Conservation (phyloP, 768 basidiomycete species). For the Hortiboletus campestris region DNA sequence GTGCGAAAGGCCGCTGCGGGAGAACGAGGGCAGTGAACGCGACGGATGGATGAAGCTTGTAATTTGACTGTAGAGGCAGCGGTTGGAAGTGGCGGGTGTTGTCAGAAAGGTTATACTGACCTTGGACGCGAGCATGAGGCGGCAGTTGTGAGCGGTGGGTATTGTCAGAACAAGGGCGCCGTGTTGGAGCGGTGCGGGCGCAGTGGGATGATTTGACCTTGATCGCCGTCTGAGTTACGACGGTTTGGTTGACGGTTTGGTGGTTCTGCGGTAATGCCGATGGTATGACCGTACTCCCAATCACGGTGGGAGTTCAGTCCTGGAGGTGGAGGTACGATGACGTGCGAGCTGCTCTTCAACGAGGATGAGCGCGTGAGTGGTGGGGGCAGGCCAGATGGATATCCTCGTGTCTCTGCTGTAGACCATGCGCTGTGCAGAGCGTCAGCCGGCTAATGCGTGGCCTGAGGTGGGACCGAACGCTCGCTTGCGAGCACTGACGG, state of each 20-base stretch:
- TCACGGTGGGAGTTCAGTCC: conserved; percentile 21
- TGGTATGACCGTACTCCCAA: conserved; percentile 33
- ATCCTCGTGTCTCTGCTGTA: conserved; percentile 24
- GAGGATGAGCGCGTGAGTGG: conserved; percentile 29
- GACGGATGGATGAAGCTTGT: no score
- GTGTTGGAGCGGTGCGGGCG: conserved; percentile 30
- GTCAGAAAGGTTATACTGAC: no score
- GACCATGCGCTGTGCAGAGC: conserved; percentile 22
- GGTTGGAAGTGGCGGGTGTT: no score
- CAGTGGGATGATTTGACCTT: conserved; percentile 28
- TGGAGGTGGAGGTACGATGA: conserved; percentile 29
- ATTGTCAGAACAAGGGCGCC: no score
- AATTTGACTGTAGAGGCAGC: no score
- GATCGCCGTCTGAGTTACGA: conserved; percentile 40
- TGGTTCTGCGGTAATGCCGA: conserved; percentile 25
- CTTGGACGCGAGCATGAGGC: no score
- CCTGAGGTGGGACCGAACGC: conserved; percentile 23
- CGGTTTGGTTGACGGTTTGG: conserved; percentile 37
- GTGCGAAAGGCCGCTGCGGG: no score
- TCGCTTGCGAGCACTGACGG: conserved; percentile 34
- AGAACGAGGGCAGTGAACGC: no score
- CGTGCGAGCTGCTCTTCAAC: conserved; percentile 26
- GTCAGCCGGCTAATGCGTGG: conserved; percentile 24
- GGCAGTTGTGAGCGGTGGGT: no score
- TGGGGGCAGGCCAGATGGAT: conserved; percentile 22